Evolutionary conservation across 1,284 basidiomycete genomes (phyloP).

Genomic region (Chalciporus sp.): DNA sequence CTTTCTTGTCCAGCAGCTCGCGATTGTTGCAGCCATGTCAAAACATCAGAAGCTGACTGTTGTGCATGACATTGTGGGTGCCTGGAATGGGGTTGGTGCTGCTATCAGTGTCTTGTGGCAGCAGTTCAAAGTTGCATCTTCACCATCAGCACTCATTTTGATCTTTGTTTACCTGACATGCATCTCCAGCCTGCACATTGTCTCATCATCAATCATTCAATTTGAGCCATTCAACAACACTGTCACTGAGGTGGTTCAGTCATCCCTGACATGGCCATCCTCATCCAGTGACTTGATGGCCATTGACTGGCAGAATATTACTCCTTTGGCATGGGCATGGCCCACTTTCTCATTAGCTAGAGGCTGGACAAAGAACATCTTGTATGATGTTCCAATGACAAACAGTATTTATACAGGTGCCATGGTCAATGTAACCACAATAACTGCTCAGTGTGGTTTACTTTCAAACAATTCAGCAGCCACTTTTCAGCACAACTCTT

Average conservation of each 20-base stretch:
- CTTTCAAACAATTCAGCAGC: background rate
- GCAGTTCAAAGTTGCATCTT: conserved; percentile 2
- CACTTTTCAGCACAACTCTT: too few species aligned
- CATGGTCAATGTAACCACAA: conserved; percentile 9
- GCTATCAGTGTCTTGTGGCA: conserved; percentile 4
- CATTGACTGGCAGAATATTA: conserved; percentile 6
- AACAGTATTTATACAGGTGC: conserved; percentile 3
- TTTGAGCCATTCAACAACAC: background rate
- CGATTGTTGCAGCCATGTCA: background rate
- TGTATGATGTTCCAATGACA: conserved; percentile 16
- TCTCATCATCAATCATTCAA: conserved; percentile 3
- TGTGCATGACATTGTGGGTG: conserved; percentile 16
- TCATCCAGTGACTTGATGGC: background rate
- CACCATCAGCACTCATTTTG: background rate
- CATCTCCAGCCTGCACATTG: conserved; percentile 1
- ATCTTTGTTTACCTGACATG: conserved; percentile 4
- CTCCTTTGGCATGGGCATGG: background rate
- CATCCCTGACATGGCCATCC: conserved; percentile 4
- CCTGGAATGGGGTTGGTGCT: conserved; percentile 7
- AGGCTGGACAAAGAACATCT: conserved; percentile 9
- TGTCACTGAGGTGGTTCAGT: background rate
- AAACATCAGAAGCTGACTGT: conserved; percentile 16
- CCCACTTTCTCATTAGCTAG: conserved; percentile 6
- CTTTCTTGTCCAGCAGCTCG: conserved; percentile 9
- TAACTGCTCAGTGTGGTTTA: conserved; percentile 17